Evolutionary conservation across 177 flowering plant genomes (phyloP), one percentile per base, ranked within the genome.

Genomic region (Vitis hybrid): DNA sequence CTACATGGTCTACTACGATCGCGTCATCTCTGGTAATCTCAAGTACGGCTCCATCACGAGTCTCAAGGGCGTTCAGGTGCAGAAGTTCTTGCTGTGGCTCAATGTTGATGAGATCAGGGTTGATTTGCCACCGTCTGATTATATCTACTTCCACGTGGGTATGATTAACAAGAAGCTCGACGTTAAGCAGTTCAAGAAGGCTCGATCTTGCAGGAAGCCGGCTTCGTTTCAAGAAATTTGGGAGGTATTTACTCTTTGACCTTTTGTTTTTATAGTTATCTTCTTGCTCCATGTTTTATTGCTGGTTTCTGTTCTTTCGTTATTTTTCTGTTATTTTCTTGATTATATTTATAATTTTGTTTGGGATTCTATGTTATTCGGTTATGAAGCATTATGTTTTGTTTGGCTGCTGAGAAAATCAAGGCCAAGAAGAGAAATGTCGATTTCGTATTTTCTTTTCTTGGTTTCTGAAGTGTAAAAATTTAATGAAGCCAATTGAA

Each of bases 61-160:
- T 33, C 77, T 93, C 26, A 68, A 89, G 45, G 99, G 99, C 18
- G 89, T 95, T 75, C 79, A 93, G 74, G 98, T 93, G 14, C 71
- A 84, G 79, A 76, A 80, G 15, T 78, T 93, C 71, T 79, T 89
- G n/a, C n/a, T 93, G 2, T 95, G 99, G 99, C 75, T 93, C 58
- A 80, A 83, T 64, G 98, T 95, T 22, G 86, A 91, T 64, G 94
- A 85, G 82, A 95, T 95, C 82, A 88, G 65, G 72, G 94, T 93
- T 60, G 99, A 95, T 81, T 74, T 90, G 80, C 97, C 98, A 5
- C 96, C 96, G 8, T 83, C 93, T 1, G 89, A 84, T 77, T 83
- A 60, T 13, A 86, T 95, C n/a, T 91, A 95, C 67, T 95, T 95
- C 74, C 82, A 81, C 64, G 94, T 93, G 2, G 99, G 99, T 3